Evolutionary conservation across 148 eudicot genomes (phyloP), one percentile per base, ranked within the genome.

Genomic region (Fagopyrum homotropicum): DNA sequence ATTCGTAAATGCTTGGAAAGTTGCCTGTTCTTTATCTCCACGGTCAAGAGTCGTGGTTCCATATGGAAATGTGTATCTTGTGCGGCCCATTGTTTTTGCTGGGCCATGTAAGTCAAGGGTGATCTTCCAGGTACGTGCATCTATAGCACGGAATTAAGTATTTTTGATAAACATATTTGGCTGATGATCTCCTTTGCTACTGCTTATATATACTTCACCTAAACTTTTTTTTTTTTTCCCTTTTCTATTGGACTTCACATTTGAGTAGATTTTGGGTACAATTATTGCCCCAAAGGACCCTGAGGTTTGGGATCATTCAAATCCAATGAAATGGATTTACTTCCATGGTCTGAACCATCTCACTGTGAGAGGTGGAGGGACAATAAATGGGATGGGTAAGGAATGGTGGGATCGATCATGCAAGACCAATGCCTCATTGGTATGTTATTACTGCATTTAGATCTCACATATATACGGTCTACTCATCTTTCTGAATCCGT

Each of bases 341-440:
- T 95, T 95, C 77, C 88, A 84, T 76, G 78, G 84, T 68, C 89
- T 92, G 74, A 75, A 89, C 46, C 81, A 89, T 77, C 86, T 95
- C 56, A 85, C 81, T 35, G 74, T 95, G n/a, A 87, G 88, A 81
- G 99, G 99, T 19, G 82, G 82, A n/a, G 97, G 99, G 43, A 80
- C 80, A 15, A 83, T 95, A 48, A 78, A 95, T 75, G 99, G 99
- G 50, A 92, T 84, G 93, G 99, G 99, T 73, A 81, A 85, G 30
- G 82, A 85, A 86, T 95, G 99, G 99, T 95, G 99, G 99, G 88
- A 86, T 78, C 80, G 66, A 7, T 95, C 99, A 57, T 95, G 99
- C 92, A 95, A 95, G 84, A 79, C 68, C 63, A 89, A 95, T 69
- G 45, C 69, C 49, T 78, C 96, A 79, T 81, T 87, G 79, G 97